These are phyloP conservation scores for Populus davidiana DNA, from an alignment of 345 rosid genomes.

Conservation along the genomic window DNA sequence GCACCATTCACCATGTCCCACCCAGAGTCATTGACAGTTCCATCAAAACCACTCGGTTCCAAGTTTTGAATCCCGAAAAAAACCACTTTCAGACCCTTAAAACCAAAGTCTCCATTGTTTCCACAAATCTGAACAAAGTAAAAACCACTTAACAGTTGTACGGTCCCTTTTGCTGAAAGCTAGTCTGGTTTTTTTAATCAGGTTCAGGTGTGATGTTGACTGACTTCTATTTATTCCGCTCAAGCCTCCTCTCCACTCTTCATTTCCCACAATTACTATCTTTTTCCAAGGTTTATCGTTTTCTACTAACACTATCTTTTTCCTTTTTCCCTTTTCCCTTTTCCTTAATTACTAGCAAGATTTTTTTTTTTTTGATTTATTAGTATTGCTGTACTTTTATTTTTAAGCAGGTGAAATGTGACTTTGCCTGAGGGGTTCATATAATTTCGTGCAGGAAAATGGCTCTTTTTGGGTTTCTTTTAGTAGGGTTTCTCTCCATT, in stretches of 20 bases:
- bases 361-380: too few relatives aligned
- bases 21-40: conserved; percentile 11
- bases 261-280: background rate
- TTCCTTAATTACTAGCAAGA: too few relatives aligned
- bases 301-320: background rate
- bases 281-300: background rate
- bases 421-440: background rate
- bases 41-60: conserved; percentile 30
- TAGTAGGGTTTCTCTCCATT: conserved; percentile 25
- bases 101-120: background rate
- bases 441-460: conserved; percentile 22
- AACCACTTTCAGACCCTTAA: background rate
- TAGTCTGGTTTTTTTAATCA: conserved; percentile 19
- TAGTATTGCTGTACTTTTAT: too few relatives aligned
- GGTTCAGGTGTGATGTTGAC: conserved; percentile 31
- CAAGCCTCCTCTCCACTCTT: background rate
- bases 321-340: background rate
- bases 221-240: conserved; percentile 42
- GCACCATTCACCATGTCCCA: background rate
- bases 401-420: too few relatives aligned
- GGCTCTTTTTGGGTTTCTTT: conserved; percentile 21
- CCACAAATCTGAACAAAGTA: conserved; percentile 2
- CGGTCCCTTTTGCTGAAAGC: conserved; percentile 1
- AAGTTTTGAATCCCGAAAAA: conserved; percentile 10
- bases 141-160: background rate